These are phyloP conservation scores for Beauveria rudraprayagi DNA, from an alignment of 2,329 filamentous ascomycete species.

Conservation along the genomic window DNA sequence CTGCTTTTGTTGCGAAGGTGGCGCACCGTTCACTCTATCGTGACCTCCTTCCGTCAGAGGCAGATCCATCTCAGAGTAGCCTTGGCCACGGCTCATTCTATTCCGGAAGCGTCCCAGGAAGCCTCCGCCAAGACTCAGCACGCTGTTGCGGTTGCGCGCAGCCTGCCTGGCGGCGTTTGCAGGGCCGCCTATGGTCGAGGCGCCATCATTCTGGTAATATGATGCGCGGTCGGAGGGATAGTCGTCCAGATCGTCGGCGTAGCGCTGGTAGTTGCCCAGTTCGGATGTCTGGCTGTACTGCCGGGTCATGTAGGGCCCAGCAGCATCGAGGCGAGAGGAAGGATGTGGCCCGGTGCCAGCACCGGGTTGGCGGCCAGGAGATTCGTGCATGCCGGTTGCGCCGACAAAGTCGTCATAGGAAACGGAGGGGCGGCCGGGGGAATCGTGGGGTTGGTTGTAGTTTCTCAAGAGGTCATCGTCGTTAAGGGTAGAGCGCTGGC, in stretches of 20 bases:
- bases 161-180: slow-evolving; percentile 43
- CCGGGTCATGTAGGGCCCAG: slow-evolving; percentile 38
- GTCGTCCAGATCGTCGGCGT: slow-evolving; percentile 82
- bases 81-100: slow-evolving; percentile 77
- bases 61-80: slow-evolving; percentile 97
- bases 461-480: slow-evolving; percentile 73
- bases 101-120: slow-evolving; percentile 82
- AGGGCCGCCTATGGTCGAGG: slow-evolving; percentile 34
- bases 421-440: slow-evolving; percentile 67
- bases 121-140: slow-evolving; percentile 78
- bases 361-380: slow-evolving; percentile 10
- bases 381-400: slow-evolving; percentile 32
- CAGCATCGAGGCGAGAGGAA: slow-evolving; percentile 8
- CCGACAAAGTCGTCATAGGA: slow-evolving; percentile 96
- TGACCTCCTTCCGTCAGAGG: slow-evolving; percentile 71
- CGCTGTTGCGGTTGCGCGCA: slow-evolving; percentile 76
- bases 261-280: slow-evolving; percentile 80
- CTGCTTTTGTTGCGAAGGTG: slow-evolving; percentile 29
- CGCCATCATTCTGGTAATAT: slow-evolving; percentile 61
- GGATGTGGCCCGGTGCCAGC: background rate
- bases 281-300: slow-evolving; percentile 70
- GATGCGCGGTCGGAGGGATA: slow-evolving; percentile 70
- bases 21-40: slow-evolving; percentile 25
- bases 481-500: slow-evolving; percentile 68
- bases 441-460: slow-evolving; percentile 63